Evolutionary conservation across 306 rosid species (phyloP).

Genomic region (Cicer bijugum): DNA sequence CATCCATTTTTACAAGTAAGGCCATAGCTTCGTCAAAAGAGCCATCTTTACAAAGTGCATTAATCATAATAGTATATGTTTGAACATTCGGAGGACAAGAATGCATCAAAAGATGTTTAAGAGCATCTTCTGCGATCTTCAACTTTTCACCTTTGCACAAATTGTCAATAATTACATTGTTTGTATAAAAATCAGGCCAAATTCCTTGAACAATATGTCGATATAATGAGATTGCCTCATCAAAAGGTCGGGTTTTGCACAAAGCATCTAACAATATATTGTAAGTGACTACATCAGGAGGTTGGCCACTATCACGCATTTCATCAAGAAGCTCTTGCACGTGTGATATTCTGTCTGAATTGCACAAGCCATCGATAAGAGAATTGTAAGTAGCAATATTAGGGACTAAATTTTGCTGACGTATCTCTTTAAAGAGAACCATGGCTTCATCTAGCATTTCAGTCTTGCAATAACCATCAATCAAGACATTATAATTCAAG

Average conservation of each 20-base stretch:
- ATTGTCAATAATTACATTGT: slow-evolving; percentile 15
- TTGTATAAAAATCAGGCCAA: slow-evolving; percentile 38
- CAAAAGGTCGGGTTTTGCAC: slow-evolving; percentile 45
- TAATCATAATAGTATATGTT: slow-evolving; percentile 51
- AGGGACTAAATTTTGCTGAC: slow-evolving; percentile 45
- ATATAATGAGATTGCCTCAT: slow-evolving; percentile 47
- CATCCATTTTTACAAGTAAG: slow-evolving; percentile 48
- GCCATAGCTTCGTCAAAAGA: slow-evolving; percentile 44
- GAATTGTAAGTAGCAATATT: slow-evolving; percentile 44
- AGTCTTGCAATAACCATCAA: slow-evolving; percentile 53
- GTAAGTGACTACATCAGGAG: slow-evolving; percentile 47
- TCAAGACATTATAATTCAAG: slow-evolving; percentile 48
- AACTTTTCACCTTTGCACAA: slow-evolving; percentile 46
- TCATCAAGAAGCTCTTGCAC: slow-evolving; percentile 47
- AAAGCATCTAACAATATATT: slow-evolving; percentile 48
- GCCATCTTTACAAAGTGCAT: slow-evolving; percentile 48
- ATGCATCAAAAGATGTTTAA: slow-evolving; percentile 39
- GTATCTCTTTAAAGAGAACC: slow-evolving; percentile 45
- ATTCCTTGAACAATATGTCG: slow-evolving; percentile 37
- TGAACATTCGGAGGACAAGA: slow-evolving; percentile 45
- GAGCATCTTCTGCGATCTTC: slow-evolving; percentile 36
- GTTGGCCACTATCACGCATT: slow-evolving; percentile 43
- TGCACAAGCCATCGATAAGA: slow-evolving; percentile 49
- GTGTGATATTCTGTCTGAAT: slow-evolving; percentile 38
- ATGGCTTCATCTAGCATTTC: slow-evolving; percentile 50